Evolutionary conservation across 108 stramenopile species (phyloP).

Genomic region (Chaetoceros tenuissimus): DNA sequence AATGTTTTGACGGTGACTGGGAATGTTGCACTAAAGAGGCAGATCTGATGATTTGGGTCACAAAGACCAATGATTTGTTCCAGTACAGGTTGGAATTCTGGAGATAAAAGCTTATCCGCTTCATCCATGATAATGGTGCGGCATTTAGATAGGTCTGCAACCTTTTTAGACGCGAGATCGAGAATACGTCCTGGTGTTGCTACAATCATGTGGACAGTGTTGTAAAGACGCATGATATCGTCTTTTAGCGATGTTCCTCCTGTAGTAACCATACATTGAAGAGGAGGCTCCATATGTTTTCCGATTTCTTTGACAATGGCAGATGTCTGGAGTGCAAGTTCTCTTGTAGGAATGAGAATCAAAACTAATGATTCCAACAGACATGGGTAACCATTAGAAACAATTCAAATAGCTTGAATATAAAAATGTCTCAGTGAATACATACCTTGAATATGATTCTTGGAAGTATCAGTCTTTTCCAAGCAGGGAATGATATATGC

Average conservation of each 20-base stretch:
- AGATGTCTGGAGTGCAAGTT: constrained; percentile 97
- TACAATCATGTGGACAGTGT: constrained; percentile 90
- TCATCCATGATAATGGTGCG: constrained; percentile 97
- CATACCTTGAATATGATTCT: constrained; percentile 76
- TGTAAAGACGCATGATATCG: constrained; percentile 98
- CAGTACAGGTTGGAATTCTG: constrained; percentile 94
- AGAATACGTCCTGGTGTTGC: constrained; percentile 97
- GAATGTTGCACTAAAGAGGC: constrained; percentile 98
- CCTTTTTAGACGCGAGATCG: constrained; percentile 93
- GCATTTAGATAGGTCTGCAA: constrained; percentile 89
- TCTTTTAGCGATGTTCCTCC: constrained; percentile 97
- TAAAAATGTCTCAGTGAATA: background rate
- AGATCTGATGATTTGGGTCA: constrained; percentile 87
- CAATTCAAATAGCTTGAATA: no score
- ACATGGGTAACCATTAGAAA: background rate
- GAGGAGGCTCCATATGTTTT: constrained; percentile 84
- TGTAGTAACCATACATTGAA: constrained; percentile 97
- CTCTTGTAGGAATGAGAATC: constrained; percentile 95
- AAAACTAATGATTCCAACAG: constrained; percentile 44
- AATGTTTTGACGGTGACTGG: constrained; percentile 95
- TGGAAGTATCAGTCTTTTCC: constrained; percentile 90
- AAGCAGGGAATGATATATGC: constrained; percentile 98
- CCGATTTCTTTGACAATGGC: constrained; percentile 98
- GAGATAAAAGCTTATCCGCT: constrained; percentile 96
- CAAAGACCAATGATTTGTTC: constrained; percentile 89